phyloP scores from a whole-genome alignment of 495 filamentous ascomycete genomes.

The Trichoderma virens region DNA sequence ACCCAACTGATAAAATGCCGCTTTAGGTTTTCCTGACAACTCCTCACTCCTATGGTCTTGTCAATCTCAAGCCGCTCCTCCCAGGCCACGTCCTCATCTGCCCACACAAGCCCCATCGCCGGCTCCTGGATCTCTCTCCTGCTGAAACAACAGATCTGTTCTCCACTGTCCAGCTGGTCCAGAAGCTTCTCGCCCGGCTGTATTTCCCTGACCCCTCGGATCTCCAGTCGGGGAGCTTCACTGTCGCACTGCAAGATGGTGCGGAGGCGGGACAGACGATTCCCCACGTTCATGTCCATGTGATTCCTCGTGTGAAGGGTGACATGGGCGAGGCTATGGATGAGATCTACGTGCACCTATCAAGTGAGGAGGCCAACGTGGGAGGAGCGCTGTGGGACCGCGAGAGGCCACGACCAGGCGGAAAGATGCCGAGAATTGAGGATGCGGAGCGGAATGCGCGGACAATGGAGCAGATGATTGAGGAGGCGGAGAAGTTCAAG shows the following conservation, averaged over 20 bases:
- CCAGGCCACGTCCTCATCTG: constrained; percentile 88
- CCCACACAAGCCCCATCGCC: constrained; percentile 54
- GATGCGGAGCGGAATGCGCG: constrained; percentile 63
- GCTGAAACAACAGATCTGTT: constrained; percentile 80
- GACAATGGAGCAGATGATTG: constrained; percentile 66
- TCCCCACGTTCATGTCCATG: constrained; percentile 84
- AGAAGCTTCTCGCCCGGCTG: constrained; percentile 65
- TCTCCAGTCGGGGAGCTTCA: constrained; percentile 51
- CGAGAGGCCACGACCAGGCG: constrained; percentile 32
- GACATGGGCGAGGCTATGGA: constrained; percentile 37
- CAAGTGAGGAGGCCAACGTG: constrained; percentile 81
- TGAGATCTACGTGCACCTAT: constrained; percentile 71
- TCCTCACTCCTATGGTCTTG: constrained; percentile 69
- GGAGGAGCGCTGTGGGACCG: constrained; percentile 48
- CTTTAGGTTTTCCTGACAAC: constrained; percentile 76
- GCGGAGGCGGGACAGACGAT: constrained; percentile 81
- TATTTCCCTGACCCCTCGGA: constrained; percentile 43
- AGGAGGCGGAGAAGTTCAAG: constrained; percentile 63
- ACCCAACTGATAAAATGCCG: background rate
- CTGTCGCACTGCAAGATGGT: constrained; percentile 92
- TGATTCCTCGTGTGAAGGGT: constrained; percentile 64
- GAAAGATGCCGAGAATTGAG: constrained; percentile 48
- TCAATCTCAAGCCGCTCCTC: constrained; percentile 90
- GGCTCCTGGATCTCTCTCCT: constrained; percentile 65
- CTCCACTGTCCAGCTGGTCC: constrained; percentile 69